Base-by-base conservation (phyloP, 148 eudicot genomes). In the Amaranthus hypochondriacus region DNA sequence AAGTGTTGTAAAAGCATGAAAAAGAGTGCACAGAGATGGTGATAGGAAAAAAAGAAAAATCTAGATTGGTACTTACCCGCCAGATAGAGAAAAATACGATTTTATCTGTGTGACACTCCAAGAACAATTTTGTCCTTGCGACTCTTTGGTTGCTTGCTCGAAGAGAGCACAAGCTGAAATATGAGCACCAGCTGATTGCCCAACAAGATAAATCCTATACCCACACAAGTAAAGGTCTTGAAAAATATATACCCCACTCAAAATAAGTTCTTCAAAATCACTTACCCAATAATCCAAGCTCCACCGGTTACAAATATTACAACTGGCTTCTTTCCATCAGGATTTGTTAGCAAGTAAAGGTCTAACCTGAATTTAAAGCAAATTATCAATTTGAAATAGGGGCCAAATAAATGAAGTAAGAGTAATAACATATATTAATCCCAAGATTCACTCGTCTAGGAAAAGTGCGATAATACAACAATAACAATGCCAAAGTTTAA, bases 241-340 rank as follows among this genome's bases (percentile, higher is more conserved):
- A 18, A 18, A 18, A 18, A 18, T 18, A 18, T 18, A 18, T 18
- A 18, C 18, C 18, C 18, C 18, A 42, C 7, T 4, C 66, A 55
- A 59, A 44, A 64, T 54, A 58, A 65, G 67, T 55, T 67, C 14
- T 61, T 49, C 52, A 53, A 28, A 52, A 48, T 75, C 56, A 85
- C 95, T 87, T 79, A 95, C 99, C 99, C 99, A 71, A 95, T 95
- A 77, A 92, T 92, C 99, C 99, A 95, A 53, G 99, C 99, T 74
- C 99, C 99, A 67, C 99, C 99, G 63, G 99, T 92, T 53, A 95
- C 96, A 86, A 95, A 95, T 62, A 85, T 78, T 68, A 95, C 84
- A 71, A 92, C 92, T 64, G 99, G 97, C 84, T 89, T 92, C 77
- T 80, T 84, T 51, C 87, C 83, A 12, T 86, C 83, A 50, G 46